Percentiles rank a stretch among this genome's conserved stretches.
These are phyloP conservation scores for Phlebiopsis flavidoalba DNA, from an alignment of 768 basidiomycete species.

Conservation along the genomic window DNA sequence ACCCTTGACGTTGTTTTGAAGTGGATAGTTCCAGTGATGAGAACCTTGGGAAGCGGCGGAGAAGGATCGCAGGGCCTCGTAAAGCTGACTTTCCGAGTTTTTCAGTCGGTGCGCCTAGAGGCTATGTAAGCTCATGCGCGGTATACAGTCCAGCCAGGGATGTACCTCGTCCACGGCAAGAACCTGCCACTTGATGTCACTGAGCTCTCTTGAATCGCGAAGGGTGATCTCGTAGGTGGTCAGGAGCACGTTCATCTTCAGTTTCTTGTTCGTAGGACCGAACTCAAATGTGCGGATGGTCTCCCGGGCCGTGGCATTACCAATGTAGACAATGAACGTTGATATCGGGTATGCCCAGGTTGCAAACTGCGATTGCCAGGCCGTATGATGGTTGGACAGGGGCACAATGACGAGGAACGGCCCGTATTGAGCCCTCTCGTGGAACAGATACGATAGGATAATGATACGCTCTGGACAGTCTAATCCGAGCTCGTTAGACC, in stretches of 20 bases:
- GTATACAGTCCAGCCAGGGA: background rate
- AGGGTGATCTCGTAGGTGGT: constrained; percentile 97
- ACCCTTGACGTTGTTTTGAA: constrained; percentile 99
- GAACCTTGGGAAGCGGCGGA: constrained; percentile 84
- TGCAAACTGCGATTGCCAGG: constrained; percentile 94
- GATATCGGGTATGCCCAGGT: constrained; percentile 89
- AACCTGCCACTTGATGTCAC: constrained; percentile 95
- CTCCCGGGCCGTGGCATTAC: constrained; percentile 80
- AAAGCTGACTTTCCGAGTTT: constrained; percentile 95
- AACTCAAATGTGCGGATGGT: constrained; percentile 94
- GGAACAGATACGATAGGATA: constrained; percentile 93
- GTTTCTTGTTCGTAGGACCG: constrained; percentile 77
- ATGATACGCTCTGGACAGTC: constrained; percentile 95
- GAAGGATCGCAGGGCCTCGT: constrained; percentile 90
- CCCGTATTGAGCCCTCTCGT: constrained; percentile 88
- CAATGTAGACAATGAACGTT: constrained; percentile 96
- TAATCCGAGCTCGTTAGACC: constrained; percentile 23
- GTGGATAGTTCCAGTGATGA: constrained; percentile 97
- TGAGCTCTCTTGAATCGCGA: constrained; percentile 83
- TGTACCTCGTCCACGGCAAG: constrained; percentile 91
- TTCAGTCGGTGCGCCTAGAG: constrained; percentile 90
- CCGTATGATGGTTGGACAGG: constrained; percentile 89
- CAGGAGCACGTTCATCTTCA: constrained; percentile 95
- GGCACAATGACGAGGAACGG: constrained; percentile 98
- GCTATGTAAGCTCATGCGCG: constrained; percentile 11